phyloP scores from a whole-genome alignment of 306 rosid genomes.

The Trichosanthes cucumerina region DNA sequence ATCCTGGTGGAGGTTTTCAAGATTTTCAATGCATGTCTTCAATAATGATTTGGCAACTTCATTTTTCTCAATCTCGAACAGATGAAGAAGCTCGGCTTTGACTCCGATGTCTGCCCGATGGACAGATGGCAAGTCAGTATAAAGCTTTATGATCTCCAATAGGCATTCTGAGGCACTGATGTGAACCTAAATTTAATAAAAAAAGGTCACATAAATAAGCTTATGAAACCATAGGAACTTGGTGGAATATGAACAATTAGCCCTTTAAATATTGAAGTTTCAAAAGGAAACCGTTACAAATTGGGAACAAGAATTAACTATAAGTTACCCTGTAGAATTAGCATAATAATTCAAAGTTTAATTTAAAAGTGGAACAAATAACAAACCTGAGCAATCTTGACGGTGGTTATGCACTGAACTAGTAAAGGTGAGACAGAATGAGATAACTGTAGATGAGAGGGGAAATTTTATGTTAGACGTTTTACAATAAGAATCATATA shows the following conservation, averaged over 20 bases:
- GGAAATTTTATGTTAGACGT: neutral
- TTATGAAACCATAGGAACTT: neutral
- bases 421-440: conserved; percentile 49
- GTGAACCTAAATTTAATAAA: conserved; percentile 54
- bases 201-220: conserved; percentile 1
- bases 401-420: conserved; percentile 56
- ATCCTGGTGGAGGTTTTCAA: conserved; percentile 32
- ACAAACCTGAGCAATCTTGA: conserved; percentile 85
- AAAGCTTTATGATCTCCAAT: conserved; percentile 44
- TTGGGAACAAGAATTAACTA: neutral
- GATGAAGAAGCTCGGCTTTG: conserved; percentile 50
- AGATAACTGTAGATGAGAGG: conserved; percentile 43
- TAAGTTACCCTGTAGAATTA: neutral
- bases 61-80: conserved; percentile 58
- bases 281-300: neutral
- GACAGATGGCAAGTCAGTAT: conserved; percentile 21
- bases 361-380: neutral
- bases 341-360: neutral
- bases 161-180: conserved; percentile 75
- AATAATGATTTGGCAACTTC: conserved; percentile 63
- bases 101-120: conserved; percentile 23
- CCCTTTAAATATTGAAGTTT: neutral
- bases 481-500: conserved; percentile 7
- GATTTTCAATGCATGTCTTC: conserved; percentile 34
- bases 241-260: neutral